Evolutionary conservation across 352 stramenopile genomes (phyloP), one percentile per base, ranked within the genome.

Genomic region (Globisporangium heterothallicum): DNA sequence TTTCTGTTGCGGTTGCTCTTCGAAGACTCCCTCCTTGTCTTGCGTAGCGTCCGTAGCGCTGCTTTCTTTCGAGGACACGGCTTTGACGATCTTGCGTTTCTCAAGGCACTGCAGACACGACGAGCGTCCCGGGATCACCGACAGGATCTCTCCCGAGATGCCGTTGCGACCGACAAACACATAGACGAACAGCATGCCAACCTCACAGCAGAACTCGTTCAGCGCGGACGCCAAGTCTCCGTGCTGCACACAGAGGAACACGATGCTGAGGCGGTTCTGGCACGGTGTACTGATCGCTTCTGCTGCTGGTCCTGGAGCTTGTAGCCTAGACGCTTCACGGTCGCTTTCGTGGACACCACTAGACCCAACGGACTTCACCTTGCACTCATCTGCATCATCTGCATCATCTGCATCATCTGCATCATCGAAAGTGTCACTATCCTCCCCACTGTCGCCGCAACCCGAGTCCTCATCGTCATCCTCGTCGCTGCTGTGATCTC

Each of bases 91-190:
- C 40, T 74, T 79, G 27, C 70, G 66, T 40, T 72, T 73, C 42
- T 79, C 60, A 10, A 79, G 53, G 56, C 70, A 76, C 52, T 78
- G 59, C 6, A 83, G 47, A 42, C 72, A 83, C 21, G 66, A 69
- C 12, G 68, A 75, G 12, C 49, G 44, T 0, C 72, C 67, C 0
- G 67, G 70, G 6, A 66, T 26, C 1, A 74, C 68, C 0, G 71
- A 61, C 14, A 80, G 12, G 16, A 72, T 52, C 19, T 74, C 58
- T 3, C 72, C 70, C 6, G 67, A 70, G 36, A 78, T 66, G 16
- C 70, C 70, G 47, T 80, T 56, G 16, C 10, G 21, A 4, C 67
- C 64, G 19, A 64, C 58, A 13, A 49, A 56, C 4, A 61, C 53
- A 16, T 67, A 61, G 21, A 78, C 60, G n/a, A 84, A 58, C 19